These are phyloP conservation scores for Penicillium janthinellum DNA, from an alignment of 2,329 filamentous ascomycete species.

Conservation along the genomic window DNA sequence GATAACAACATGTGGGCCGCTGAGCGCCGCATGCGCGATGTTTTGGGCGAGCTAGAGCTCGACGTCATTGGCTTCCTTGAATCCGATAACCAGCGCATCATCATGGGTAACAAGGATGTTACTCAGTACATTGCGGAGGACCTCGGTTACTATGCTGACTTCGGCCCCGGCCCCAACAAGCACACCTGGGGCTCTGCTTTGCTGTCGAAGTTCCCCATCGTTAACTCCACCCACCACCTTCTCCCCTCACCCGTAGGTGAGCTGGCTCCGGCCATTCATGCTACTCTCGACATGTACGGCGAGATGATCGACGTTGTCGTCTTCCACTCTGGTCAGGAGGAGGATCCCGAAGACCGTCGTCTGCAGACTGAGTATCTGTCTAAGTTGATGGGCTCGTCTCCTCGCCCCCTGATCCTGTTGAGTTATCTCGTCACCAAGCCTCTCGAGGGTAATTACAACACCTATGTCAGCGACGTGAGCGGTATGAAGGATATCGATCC, in stretches of 20 bases:
- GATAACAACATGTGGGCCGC: constrained; percentile 99
- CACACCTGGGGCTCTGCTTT: constrained; percentile 96
- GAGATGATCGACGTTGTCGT: constrained; percentile 90
- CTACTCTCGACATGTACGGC: constrained; percentile 92
- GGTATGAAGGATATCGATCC: constrained; percentile 96
- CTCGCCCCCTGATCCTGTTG: constrained; percentile 79
- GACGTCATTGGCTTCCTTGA: constrained; percentile 95
- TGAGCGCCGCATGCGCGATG: constrained; percentile 87
- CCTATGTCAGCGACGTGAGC: constrained; percentile 80
- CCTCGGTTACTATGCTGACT: constrained; percentile 98
- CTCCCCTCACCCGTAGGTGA: constrained; percentile 92
- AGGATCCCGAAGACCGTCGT: constrained; percentile 87
- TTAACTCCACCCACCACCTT: constrained; percentile 95
- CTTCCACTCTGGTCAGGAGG: constrained; percentile 98
- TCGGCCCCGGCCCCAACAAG: constrained; percentile 95
- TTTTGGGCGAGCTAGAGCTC: constrained; percentile 92
- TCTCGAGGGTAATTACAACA: constrained; percentile 92
- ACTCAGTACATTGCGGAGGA: constrained; percentile 96
- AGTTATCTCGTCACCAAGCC: constrained; percentile 93
- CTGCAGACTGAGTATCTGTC: constrained; percentile 85
- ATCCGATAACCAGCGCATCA: constrained; percentile 91
- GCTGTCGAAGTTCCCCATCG: constrained; percentile 93
- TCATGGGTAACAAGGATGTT: constrained; percentile 98
- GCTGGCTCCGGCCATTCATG: constrained; percentile 91
- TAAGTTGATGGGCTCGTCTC: constrained; percentile 79